Percentiles rank a stretch among this genome's conserved stretches.
Evolutionary conservation across 2,329 filamentous ascomycete species (phyloP).

Genomic region (Diaporthe sp.): DNA sequence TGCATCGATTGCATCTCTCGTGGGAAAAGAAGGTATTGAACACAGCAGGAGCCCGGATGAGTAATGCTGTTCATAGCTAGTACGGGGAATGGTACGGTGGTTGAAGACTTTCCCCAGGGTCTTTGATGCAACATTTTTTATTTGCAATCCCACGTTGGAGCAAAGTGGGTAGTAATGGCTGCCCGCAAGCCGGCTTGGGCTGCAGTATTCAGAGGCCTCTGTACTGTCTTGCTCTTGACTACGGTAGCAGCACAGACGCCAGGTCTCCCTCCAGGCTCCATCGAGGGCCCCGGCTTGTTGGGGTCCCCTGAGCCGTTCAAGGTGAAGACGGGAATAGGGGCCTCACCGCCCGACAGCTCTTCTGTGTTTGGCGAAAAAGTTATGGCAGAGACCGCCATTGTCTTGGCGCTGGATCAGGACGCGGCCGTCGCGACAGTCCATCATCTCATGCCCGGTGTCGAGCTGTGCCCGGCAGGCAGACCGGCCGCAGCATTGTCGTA

Average conservation of each 20-base stretch:
- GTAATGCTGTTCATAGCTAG: not conserved
- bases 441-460: not conserved
- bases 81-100: not conserved
- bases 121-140: not conserved
- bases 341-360: slow-evolving; percentile 20
- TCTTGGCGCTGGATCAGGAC: slow-evolving; percentile 16
- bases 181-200: not conserved
- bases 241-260: not conserved
- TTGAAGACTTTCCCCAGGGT: not conserved
- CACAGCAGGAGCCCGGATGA: not conserved
- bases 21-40: not conserved
- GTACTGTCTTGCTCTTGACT: not conserved
- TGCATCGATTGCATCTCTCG: not conserved
- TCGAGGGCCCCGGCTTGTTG: not conserved
- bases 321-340: slow-evolving; percentile 25
- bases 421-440: not conserved
- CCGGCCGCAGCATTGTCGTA: not conserved
- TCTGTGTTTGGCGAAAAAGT: not conserved
- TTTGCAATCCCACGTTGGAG: not conserved
- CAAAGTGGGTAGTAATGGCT: not conserved
- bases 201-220: not conserved
- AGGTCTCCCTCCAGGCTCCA: not conserved
- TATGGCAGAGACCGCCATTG: slow-evolving; percentile 24
- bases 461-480: not conserved
- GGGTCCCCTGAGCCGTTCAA: slow-evolving; percentile 9